phyloP scores from a whole-genome alignment of 257 asterid species.

The Schizonepeta tenuifolia region DNA sequence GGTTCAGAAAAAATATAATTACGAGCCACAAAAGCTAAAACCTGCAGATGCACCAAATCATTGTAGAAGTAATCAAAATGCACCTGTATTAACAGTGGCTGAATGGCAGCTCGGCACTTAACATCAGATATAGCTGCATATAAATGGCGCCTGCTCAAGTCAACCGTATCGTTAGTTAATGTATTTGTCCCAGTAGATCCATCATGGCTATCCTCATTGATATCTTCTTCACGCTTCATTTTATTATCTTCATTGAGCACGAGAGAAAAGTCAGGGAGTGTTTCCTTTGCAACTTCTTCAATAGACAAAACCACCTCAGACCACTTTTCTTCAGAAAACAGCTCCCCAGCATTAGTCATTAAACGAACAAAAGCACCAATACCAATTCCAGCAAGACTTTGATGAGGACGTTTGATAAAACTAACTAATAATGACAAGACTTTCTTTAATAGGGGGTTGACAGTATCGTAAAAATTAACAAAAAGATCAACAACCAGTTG shows the following conservation, averaged over 20 bases:
- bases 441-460: constrained; percentile 85
- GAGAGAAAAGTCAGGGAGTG: constrained; percentile 88
- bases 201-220: constrained; percentile 48
- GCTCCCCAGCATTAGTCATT: constrained; percentile 92
- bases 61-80: not conserved
- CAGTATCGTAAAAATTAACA: constrained; percentile 86
- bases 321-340: constrained; percentile 95
- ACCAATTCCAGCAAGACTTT: constrained; percentile 97
- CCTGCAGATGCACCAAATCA: constrained; percentile 17
- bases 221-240: constrained; percentile 55
- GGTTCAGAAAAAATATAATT: not conserved
- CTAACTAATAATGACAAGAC: constrained; percentile 78
- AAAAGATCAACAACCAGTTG: constrained; percentile 98
- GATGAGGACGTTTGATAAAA: constrained; percentile 95
- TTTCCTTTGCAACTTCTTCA: constrained; percentile 72
- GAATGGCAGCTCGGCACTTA: constrained; percentile 92
- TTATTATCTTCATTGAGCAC: constrained; percentile 61
- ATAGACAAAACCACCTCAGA: constrained; percentile 85
- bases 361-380: constrained; percentile 99
- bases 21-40: not conserved
- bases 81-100: constrained; percentile 94
- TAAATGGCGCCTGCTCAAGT: constrained; percentile 58
- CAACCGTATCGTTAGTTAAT: constrained; percentile 55
- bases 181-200: constrained; percentile 55
- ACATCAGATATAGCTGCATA: constrained; percentile 73